Percentiles rank a stretch among this genome's conserved stretches.
These are phyloP conservation scores for Claviceps spartinae DNA, from an alignment of 2,329 filamentous ascomycete species.

Conservation along the genomic window DNA sequence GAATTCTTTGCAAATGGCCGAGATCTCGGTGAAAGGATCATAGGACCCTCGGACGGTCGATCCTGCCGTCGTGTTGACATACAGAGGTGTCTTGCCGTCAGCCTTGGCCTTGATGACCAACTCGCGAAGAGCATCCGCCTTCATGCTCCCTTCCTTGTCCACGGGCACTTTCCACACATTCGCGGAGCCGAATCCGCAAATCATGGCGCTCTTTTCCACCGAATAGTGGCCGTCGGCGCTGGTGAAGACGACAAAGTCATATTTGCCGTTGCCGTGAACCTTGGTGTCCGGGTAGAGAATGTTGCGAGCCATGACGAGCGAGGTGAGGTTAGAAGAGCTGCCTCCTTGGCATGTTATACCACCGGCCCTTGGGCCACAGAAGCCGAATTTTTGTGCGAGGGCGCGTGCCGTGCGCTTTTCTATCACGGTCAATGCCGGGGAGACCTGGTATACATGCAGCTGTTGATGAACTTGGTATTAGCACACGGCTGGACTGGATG, in stretches of 20 bases:
- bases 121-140: slow-evolving; percentile 47
- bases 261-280: slow-evolving; percentile 48
- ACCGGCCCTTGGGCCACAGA: slow-evolving; percentile 54
- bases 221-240: slow-evolving; percentile 86
- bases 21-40: slow-evolving; percentile 62
- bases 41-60: slow-evolving; percentile 87
- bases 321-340: slow-evolving; percentile 70
- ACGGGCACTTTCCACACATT: slow-evolving; percentile 65
- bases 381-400: slow-evolving; percentile 65
- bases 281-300: slow-evolving; percentile 71
- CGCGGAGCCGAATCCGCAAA: slow-evolving; percentile 66
- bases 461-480: slow-evolving; percentile 15
- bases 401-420: slow-evolving; percentile 69
- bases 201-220: slow-evolving; percentile 86
- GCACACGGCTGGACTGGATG: background rate
- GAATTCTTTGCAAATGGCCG: slow-evolving; percentile 54
- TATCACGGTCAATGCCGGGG: slow-evolving; percentile 72
- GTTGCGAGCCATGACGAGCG: slow-evolving; percentile 79
- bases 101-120: slow-evolving; percentile 47
- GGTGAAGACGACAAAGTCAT: slow-evolving; percentile 73
- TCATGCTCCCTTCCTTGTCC: slow-evolving; percentile 60
- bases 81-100: slow-evolving; percentile 70
- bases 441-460: slow-evolving; percentile 88
- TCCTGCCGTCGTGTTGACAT: slow-evolving; percentile 89
- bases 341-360: slow-evolving; percentile 74